phyloP scores from a whole-genome alignment of 441 rosid species.

The Gossypium davidsonii region DNA sequence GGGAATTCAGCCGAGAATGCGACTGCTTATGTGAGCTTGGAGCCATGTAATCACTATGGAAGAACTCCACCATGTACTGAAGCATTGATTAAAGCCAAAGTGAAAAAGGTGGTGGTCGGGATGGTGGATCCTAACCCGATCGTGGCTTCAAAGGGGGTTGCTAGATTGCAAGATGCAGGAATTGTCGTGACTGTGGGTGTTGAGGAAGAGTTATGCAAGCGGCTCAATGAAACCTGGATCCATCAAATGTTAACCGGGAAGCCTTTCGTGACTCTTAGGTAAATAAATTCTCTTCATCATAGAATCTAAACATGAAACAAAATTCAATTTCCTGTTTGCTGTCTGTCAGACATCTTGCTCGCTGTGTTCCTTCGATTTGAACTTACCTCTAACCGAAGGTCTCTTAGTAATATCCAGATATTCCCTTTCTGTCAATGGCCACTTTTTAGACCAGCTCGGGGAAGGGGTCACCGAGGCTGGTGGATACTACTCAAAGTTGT shows the following conservation, averaged over 20 bases:
- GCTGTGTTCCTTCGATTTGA: not conserved
- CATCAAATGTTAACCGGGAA: slow-evolving; percentile 65
- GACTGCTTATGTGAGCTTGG: slow-evolving; percentile 85
- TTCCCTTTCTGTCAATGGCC: slow-evolving; percentile 68
- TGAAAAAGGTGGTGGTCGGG: slow-evolving; percentile 80
- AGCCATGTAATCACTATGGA: slow-evolving; percentile 89
- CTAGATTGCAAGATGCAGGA: slow-evolving; percentile 62
- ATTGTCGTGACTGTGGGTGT: slow-evolving; percentile 64
- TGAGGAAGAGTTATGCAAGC: slow-evolving; percentile 73
- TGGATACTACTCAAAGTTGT: slow-evolving; percentile 77
- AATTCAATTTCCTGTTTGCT: not conserved
- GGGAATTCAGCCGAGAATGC: slow-evolving; percentile 77
- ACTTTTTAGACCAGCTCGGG: slow-evolving; percentile 49
- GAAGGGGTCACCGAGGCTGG: slow-evolving; percentile 45
- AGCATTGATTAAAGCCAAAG: slow-evolving; percentile 77
- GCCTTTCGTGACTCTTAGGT: slow-evolving; percentile 74
- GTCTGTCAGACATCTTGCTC: not conserved
- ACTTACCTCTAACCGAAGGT: slow-evolving; percentile 5
- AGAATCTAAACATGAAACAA: not conserved
- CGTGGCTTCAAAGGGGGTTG: slow-evolving; percentile 71
- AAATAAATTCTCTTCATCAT: slow-evolving; percentile 10
- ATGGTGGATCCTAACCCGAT: slow-evolving; percentile 93
- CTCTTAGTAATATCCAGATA: slow-evolving; percentile 39
- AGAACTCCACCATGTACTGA: slow-evolving; percentile 87
- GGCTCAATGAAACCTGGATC: slow-evolving; percentile 67